Conservation (phyloP, 164 flowering plant genomes). For the Liriodendron chinense region DNA sequence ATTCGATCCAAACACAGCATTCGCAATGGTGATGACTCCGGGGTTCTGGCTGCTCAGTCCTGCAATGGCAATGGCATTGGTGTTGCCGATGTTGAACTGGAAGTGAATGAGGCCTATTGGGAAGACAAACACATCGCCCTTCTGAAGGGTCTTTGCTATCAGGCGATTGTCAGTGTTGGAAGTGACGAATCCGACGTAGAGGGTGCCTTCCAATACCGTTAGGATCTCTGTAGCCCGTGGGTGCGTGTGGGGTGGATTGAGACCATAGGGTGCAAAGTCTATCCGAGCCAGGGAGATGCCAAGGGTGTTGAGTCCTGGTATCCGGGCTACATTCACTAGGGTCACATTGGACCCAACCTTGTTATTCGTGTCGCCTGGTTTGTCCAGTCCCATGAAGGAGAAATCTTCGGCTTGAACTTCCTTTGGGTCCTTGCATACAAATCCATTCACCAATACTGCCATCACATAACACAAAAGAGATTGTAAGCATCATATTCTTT, state of each 20-base stretch:
- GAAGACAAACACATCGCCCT: too few relatives aligned
- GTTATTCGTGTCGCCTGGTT: constrained; percentile 9
- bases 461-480: not conserved
- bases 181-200: too few relatives aligned
- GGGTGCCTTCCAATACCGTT: constrained; percentile 14
- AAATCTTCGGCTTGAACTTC: constrained; percentile 10
- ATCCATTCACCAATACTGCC: constrained; percentile 13
- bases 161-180: too few relatives aligned
- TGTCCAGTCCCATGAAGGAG: constrained; percentile 13
- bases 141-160: too few relatives aligned
- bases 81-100: too few relatives aligned
- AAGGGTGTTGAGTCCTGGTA: constrained; percentile 21
- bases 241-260: constrained; percentile 22
- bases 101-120: too few relatives aligned
- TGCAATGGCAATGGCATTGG: too few relatives aligned
- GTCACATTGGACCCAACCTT: constrained; percentile 13
- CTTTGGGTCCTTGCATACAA: constrained; percentile 17
- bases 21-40: too few relatives aligned
- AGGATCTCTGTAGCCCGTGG: constrained; percentile 22
- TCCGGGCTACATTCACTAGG: constrained; percentile 10
- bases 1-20: too few relatives aligned
- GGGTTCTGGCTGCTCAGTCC: too few relatives aligned
- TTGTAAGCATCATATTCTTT: not conserved
- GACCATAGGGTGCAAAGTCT: constrained; percentile 17
- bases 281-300: constrained; percentile 21